Evolutionary conservation across 345 rosid species (phyloP).

Genomic region (Euphorbia lathyris): DNA sequence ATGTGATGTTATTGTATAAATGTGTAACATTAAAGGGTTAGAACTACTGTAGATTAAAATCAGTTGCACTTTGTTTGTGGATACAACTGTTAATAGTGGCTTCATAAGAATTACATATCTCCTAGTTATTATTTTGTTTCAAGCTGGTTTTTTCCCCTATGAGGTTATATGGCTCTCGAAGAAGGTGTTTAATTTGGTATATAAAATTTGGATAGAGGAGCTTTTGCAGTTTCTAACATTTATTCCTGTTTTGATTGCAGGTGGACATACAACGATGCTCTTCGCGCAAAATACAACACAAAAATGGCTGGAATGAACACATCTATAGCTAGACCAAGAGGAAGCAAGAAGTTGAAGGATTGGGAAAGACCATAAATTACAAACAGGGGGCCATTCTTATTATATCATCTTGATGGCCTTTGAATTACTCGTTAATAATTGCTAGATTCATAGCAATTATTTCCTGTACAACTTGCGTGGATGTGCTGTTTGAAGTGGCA

Average conservation of each 20-base stretch:
- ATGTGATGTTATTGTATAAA: not conserved
- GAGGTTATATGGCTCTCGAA: too few relatives aligned
- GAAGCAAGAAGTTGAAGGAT: conserved; percentile 77
- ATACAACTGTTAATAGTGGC: too few relatives aligned
- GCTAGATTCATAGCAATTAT: not conserved
- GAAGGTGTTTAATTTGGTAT: too few relatives aligned
- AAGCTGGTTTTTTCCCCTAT: too few relatives aligned
- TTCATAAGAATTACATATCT: too few relatives aligned
- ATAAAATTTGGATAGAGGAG: too few relatives aligned
- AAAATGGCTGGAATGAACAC: conserved; percentile 75
- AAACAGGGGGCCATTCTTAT: not conserved
- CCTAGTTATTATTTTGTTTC: not conserved
- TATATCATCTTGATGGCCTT: too few relatives aligned
- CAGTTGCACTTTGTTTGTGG: too few relatives aligned
- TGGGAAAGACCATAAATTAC: conserved; percentile 35
- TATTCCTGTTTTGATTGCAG: conserved; percentile 31
- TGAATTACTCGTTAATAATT: too few relatives aligned
- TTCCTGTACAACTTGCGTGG: not conserved
- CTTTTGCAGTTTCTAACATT: conserved; percentile 42
- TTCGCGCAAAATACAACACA: conserved; percentile 69
- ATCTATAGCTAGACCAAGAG: conserved; percentile 61
- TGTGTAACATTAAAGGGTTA: not conserved
- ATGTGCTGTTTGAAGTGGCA: not conserved
- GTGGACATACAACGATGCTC: conserved; percentile 65
- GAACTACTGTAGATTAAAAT: too few relatives aligned